Conservation (phyloP, 306 rosid genomes). For the Fragaria ananassa region DNA sequence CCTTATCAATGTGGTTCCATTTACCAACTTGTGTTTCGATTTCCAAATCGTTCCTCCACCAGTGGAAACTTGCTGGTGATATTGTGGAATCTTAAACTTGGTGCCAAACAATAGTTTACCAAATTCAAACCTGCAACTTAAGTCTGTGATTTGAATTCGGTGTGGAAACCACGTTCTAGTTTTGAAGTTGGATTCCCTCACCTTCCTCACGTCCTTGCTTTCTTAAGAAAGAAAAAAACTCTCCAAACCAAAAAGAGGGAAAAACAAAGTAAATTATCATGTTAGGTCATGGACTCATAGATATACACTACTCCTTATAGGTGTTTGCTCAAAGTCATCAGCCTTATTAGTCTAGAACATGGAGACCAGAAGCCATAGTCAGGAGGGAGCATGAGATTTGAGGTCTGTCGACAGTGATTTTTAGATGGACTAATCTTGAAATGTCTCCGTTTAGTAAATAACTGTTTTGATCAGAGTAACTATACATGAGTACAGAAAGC, state of each 20-base stretch:
- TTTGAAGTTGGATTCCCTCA: background rate
- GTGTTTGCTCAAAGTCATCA: background rate
- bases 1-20: background rate
- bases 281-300: background rate
- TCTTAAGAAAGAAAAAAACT: background rate
- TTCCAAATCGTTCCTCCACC: background rate
- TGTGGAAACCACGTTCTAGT: conserved; percentile 1
- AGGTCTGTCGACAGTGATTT: background rate
- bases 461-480: too few relatives aligned
- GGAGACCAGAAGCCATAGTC: background rate
- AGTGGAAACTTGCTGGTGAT: background rate
- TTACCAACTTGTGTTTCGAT: background rate
- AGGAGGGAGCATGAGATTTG: background rate
- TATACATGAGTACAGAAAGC: too few relatives aligned
- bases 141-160: background rate
- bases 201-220: conserved; percentile 1
- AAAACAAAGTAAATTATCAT: background rate
- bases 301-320: too few relatives aligned
- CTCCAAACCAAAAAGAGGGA: background rate
- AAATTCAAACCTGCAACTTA: background rate
- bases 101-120: background rate
- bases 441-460: too few relatives aligned
- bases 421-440: background rate
- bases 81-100: background rate
- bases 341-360: background rate